These are phyloP conservation scores for Trichosanthes cucumerina DNA, from an alignment of 306 rosid genomes.

Conservation along the genomic window DNA sequence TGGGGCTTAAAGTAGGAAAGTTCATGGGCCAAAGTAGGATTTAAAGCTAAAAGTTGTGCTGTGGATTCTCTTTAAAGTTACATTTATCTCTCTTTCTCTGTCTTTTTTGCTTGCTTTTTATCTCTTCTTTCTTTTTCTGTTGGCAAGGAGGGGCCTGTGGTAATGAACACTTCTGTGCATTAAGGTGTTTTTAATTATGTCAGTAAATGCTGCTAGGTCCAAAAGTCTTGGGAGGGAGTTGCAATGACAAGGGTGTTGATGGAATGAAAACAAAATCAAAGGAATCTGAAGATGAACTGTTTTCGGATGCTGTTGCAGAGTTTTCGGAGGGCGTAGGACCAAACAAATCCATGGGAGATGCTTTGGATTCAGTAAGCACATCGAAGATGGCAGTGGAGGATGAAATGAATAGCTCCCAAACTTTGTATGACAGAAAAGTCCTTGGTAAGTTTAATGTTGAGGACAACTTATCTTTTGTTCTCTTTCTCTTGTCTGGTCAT, in stretches of 20 bases:
- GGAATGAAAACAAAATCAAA: constrained; percentile 18
- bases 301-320: constrained; percentile 61
- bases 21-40: background rate
- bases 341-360: constrained; percentile 12
- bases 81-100: background rate
- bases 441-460: constrained; percentile 29
- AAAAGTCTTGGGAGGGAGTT: constrained; percentile 17
- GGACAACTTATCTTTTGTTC: background rate
- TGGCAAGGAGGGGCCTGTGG: constrained; percentile 3
- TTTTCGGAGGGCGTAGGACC: constrained; percentile 35
- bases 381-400: constrained; percentile 18
- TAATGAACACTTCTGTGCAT: background rate
- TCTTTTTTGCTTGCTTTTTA: background rate
- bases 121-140: background rate
- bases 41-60: background rate
- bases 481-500: background rate
- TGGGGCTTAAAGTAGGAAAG: constrained; percentile 4
- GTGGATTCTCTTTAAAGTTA: background rate
- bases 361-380: constrained; percentile 16
- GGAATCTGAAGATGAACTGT: constrained; percentile 52
- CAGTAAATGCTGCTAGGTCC: constrained; percentile 29
- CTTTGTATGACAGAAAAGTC: constrained; percentile 14
- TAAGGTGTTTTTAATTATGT: constrained; percentile 10
- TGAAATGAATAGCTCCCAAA: constrained; percentile 20
- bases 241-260: constrained; percentile 22